A percentile compares a stretch with the other conserved stretches of the same genome.
Conservation (phyloP, 768 basidiomycete genomes). For the Suillus brevipes region DNA sequence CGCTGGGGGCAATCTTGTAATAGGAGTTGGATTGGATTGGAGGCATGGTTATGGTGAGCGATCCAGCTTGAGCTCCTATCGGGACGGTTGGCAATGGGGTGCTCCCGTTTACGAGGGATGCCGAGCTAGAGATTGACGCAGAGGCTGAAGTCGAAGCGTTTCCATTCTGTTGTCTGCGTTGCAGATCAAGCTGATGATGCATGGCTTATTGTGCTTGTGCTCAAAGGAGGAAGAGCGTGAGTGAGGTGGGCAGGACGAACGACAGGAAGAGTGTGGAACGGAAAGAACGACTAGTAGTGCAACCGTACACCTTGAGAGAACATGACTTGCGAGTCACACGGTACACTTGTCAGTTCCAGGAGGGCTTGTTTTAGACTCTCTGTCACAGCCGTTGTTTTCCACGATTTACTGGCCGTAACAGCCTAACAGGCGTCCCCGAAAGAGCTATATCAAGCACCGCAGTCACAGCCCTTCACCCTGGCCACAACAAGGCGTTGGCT, state of each 20-base stretch:
- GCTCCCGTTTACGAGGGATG: slow-evolving; percentile 32
- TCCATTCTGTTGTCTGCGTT: slow-evolving; percentile 27
- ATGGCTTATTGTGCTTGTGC: slow-evolving; percentile 2
- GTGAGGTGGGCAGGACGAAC: not conserved
- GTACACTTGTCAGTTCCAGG: slow-evolving; percentile 15
- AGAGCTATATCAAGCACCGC: slow-evolving; percentile 9
- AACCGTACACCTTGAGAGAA: slow-evolving; percentile 8
- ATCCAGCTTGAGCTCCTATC: slow-evolving; percentile 50
- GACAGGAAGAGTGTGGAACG: slow-evolving; percentile 5
- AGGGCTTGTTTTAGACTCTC: slow-evolving; percentile 17
- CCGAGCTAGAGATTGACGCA: not conserved
- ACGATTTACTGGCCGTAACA: not conserved
- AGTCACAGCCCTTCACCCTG: slow-evolving; percentile 7
- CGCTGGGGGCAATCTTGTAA: slow-evolving; percentile 61
- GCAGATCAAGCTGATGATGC: slow-evolving; percentile 15
- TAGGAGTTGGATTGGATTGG: slow-evolving; percentile 59
- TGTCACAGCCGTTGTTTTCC: slow-evolving; percentile 10
- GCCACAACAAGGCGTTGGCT: slow-evolving; percentile 3
- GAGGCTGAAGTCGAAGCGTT: slow-evolving; percentile 22
- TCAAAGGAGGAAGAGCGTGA: slow-evolving; percentile 4
- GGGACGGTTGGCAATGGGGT: slow-evolving; percentile 42
- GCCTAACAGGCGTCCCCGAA: not conserved
- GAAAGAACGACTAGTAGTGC: not conserved
- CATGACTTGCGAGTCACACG: slow-evolving; percentile 10
- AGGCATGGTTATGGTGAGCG: slow-evolving; percentile 56